Evolutionary conservation across 176 grass and related monocot species (phyloP).

Genomic region (Phoenix roebelenii): DNA sequence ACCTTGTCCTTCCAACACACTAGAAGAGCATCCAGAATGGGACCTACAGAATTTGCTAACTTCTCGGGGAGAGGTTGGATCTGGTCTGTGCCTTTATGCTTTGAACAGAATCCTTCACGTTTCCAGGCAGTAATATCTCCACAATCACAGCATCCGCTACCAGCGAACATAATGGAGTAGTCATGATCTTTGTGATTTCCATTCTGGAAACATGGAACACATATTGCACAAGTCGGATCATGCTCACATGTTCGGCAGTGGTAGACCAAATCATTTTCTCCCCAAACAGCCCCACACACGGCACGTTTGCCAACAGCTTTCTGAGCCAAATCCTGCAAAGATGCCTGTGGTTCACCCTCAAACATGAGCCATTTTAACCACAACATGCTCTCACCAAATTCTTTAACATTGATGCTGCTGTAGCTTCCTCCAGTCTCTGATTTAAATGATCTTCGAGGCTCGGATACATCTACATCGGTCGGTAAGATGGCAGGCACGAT

Average conservation of each 20-base stretch:
- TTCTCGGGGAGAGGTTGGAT: constrained; percentile 66
- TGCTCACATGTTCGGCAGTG: constrained; percentile 84
- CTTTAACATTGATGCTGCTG: not conserved
- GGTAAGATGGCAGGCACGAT: constrained; percentile 44
- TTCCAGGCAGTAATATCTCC: constrained; percentile 97
- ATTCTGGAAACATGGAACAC: constrained; percentile 91
- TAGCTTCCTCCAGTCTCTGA: constrained; percentile 10
- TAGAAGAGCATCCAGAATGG: constrained; percentile 59
- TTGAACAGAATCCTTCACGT: constrained; percentile 78
- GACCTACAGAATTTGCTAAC: constrained; percentile 51
- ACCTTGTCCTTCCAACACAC: constrained; percentile 65
- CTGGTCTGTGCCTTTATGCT: constrained; percentile 75
- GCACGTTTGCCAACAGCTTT: constrained; percentile 42
- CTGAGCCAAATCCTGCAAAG: constrained; percentile 40
- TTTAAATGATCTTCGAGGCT: constrained; percentile 13
- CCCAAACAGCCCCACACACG: constrained; percentile 86
- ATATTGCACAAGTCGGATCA: constrained; percentile 86
- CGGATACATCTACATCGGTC: constrained; percentile 24
- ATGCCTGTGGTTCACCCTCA: constrained; percentile 31
- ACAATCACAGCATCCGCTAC: constrained; percentile 92
- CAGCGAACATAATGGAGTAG: constrained; percentile 92
- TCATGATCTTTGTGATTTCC: constrained; percentile 85
- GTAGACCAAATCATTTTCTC: constrained; percentile 72
- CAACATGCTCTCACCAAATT: constrained; percentile 37
- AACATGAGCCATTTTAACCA: constrained; percentile 98